phyloP scores from a whole-genome alignment of 2,329 filamentous ascomycete species.

The Neonectria ditissima region DNA sequence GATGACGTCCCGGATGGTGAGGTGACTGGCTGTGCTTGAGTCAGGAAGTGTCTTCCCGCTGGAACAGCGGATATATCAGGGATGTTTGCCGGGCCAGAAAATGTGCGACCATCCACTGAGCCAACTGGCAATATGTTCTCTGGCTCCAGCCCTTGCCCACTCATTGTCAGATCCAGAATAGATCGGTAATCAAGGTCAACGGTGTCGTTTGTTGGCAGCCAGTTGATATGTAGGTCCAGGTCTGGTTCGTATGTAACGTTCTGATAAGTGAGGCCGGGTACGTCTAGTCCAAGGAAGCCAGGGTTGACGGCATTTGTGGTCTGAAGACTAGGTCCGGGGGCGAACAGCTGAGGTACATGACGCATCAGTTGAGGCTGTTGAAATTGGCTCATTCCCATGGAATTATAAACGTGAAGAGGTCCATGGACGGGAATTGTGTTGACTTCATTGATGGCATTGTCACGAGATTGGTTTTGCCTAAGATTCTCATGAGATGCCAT shows the following conservation, averaged over 20 bases:
- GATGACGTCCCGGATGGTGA: constrained; percentile 21
- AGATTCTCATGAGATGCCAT: not conserved
- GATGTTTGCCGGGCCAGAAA: not conserved
- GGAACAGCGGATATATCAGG: not conserved
- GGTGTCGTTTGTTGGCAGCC: constrained; percentile 39
- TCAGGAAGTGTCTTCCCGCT: not conserved
- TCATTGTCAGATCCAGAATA: constrained; percentile 12
- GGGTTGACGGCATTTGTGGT: not conserved
- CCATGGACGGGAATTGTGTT: not conserved
- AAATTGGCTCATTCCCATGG: not conserved
- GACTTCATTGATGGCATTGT: not conserved
- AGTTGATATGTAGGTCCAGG: constrained; percentile 41
- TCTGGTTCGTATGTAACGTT: constrained; percentile 26
- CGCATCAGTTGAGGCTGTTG: constrained; percentile 1
- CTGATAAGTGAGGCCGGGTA: constrained; percentile 15
- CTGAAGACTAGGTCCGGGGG: not conserved
- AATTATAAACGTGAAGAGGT: not conserved
- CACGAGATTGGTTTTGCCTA: not conserved
- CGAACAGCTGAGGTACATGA: not conserved
- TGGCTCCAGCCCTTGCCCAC: not conserved
- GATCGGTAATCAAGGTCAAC: constrained; percentile 41
- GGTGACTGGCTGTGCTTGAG: not conserved
- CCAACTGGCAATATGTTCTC: not conserved
- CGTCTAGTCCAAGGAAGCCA: constrained; percentile 1
- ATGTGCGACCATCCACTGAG: not conserved